Percentiles rank a stretch among this genome's conserved stretches.
Conservation (phyloP, 108 stramenopile genomes). For the Fragilaria radians region DNA sequence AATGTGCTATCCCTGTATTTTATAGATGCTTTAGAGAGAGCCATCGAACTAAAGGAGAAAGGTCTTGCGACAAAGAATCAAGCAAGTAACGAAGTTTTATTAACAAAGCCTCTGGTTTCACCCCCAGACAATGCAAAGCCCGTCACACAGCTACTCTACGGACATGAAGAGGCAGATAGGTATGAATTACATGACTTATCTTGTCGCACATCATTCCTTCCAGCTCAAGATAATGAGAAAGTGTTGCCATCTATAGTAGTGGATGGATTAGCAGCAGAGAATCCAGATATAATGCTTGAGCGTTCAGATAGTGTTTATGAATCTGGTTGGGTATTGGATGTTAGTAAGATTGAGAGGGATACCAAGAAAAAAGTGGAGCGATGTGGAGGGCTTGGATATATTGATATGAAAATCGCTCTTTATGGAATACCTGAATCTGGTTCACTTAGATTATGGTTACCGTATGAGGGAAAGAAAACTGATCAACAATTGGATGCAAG, state of each 20-base stretch:
- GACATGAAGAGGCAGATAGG: not conserved
- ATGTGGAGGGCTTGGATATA: conserved; percentile 51
- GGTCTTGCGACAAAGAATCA: not conserved
- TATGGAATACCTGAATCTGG: conserved; percentile 71
- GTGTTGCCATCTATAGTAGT: conserved; percentile 30
- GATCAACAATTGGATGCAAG: conserved; percentile 27
- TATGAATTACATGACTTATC: not conserved
- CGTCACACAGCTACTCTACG: not conserved
- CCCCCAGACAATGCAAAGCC: not conserved
- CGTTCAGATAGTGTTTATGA: conserved; percentile 14
- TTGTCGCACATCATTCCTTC: conserved; percentile 64
- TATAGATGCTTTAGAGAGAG: conserved; percentile 58
- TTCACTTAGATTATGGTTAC: conserved; percentile 60
- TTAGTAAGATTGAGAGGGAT: conserved; percentile 62
- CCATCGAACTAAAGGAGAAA: conserved; percentile 21
- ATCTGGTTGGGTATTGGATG: conserved; percentile 79
- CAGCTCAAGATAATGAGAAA: conserved; percentile 28
- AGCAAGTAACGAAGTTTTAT: not conserved
- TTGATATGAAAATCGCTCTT: conserved; percentile 61
- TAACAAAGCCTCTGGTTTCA: conserved; percentile 23
- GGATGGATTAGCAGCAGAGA: conserved; percentile 33
- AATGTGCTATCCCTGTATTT: conserved; percentile 81
- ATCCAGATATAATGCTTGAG: conserved; percentile 44
- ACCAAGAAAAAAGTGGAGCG: conserved; percentile 48
- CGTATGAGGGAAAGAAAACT: conserved; percentile 14